Evolutionary conservation across 352 stramenopile genomes (phyloP).

Genomic region (Phytophthora hybrid): DNA sequence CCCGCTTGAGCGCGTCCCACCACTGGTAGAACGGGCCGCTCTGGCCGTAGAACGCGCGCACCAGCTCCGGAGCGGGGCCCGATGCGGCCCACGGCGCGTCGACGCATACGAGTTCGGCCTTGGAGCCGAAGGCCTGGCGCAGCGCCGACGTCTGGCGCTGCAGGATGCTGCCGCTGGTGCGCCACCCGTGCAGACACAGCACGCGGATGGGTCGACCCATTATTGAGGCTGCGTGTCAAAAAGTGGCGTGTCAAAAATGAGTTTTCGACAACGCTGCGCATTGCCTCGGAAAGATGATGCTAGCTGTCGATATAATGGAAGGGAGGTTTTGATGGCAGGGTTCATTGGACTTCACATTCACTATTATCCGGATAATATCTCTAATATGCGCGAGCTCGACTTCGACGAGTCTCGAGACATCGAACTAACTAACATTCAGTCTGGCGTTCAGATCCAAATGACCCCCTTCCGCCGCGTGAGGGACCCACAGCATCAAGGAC

Average conservation of each 20-base stretch:
- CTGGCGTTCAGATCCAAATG: slow-evolving; percentile 57
- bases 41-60: slow-evolving; percentile 66
- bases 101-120: slow-evolving; percentile 72
- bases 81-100: slow-evolving; percentile 69
- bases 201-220: slow-evolving; percentile 63
- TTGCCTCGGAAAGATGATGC: too few species aligned
- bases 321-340: too few species aligned
- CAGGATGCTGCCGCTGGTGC: slow-evolving; percentile 76
- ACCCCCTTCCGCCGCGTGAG: slow-evolving; percentile 45
- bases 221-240: slow-evolving; percentile 3
- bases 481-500: slow-evolving; percentile 72
- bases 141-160: slow-evolving; percentile 65
- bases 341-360: too few species aligned
- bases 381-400: too few species aligned
- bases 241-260: too few species aligned
- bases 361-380: too few species aligned
- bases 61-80: slow-evolving; percentile 63
- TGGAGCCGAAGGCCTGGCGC: slow-evolving; percentile 56
- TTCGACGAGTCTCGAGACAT: too few species aligned
- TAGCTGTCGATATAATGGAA: too few species aligned
- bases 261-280: too few species aligned
- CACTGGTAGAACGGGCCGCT: slow-evolving; percentile 79
- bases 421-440: slow-evolving; percentile 51
- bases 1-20: slow-evolving; percentile 70
- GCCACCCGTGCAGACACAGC: slow-evolving; percentile 83